Evolutionary conservation across 2,329 filamentous ascomycete species (phyloP).

Genomic region (Diplocarpon rosae): DNA sequence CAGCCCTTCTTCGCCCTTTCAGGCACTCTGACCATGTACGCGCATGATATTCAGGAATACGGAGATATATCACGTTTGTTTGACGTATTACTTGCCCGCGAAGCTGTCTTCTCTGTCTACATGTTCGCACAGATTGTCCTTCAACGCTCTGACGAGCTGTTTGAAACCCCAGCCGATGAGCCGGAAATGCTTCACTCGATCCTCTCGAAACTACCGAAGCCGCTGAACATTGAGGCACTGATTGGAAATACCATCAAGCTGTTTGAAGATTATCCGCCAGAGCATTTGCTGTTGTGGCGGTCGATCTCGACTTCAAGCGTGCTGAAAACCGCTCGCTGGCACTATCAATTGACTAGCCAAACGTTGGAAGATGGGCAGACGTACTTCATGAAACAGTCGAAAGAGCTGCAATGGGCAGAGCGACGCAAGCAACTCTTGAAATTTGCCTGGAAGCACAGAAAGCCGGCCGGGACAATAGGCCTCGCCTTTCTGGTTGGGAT

Average conservation of each 20-base stretch:
- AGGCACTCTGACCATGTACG: slow-evolving; percentile 92
- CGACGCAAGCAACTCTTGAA: slow-evolving; percentile 38
- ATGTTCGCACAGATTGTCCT: slow-evolving; percentile 84
- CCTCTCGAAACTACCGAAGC: slow-evolving; percentile 74
- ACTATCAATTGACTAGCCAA: slow-evolving; percentile 39
- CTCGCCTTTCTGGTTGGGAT: slow-evolving; percentile 56
- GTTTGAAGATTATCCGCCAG: slow-evolving; percentile 58
- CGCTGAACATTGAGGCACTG: slow-evolving; percentile 68
- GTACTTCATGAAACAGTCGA: slow-evolving; percentile 60
- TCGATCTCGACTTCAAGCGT: slow-evolving; percentile 65
- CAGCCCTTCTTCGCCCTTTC: slow-evolving; percentile 88
- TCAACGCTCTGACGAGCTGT: slow-evolving; percentile 69
- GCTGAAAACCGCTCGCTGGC: slow-evolving; percentile 66
- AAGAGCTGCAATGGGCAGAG: slow-evolving; percentile 60
- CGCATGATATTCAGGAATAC: slow-evolving; percentile 88
- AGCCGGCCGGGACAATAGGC: slow-evolving; percentile 49
- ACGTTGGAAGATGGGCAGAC: slow-evolving; percentile 53
- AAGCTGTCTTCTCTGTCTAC: slow-evolving; percentile 84
- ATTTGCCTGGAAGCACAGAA: slow-evolving; percentile 52
- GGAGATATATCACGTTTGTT: slow-evolving; percentile 82
- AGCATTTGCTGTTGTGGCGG: slow-evolving; percentile 60
- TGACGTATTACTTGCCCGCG: slow-evolving; percentile 77
- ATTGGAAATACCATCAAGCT: slow-evolving; percentile 56
- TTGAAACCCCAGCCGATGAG: slow-evolving; percentile 72
- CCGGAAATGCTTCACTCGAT: slow-evolving; percentile 87